Evolutionary conservation across 2,329 filamentous ascomycete genomes (phyloP).

Genomic region (Acrocalymma vagum): DNA sequence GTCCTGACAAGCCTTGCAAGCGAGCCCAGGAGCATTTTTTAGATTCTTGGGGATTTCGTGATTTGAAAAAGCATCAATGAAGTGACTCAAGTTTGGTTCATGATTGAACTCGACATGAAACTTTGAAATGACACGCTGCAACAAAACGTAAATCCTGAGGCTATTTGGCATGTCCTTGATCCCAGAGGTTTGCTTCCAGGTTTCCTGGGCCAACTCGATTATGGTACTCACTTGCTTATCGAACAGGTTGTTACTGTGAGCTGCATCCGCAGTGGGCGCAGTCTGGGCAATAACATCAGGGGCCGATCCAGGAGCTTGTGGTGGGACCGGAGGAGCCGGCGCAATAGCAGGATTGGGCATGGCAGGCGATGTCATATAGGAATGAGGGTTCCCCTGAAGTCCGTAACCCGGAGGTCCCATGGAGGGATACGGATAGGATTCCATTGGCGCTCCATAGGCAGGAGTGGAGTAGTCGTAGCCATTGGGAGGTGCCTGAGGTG

Average conservation of each 20-base stretch:
- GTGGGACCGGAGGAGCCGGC: constrained; percentile 30
- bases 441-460: constrained; percentile 37
- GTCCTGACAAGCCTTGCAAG: constrained; percentile 52
- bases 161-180: constrained; percentile 69
- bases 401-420: constrained; percentile 42
- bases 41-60: constrained; percentile 51
- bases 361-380: constrained; percentile 43
- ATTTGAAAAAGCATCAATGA: constrained; percentile 54
- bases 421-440: constrained; percentile 37
- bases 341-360: constrained; percentile 37
- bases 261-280: constrained; percentile 30
- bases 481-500: constrained; percentile 38
- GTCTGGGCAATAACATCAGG: constrained; percentile 22
- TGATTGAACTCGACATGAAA: constrained; percentile 67
- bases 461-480: constrained; percentile 40
- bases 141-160: constrained; percentile 69
- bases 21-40: constrained; percentile 54
- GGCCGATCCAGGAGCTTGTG: constrained; percentile 24
- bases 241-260: constrained; percentile 42
- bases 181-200: constrained; percentile 69
- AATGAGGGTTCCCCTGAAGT: constrained; percentile 26
- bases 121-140: constrained; percentile 68
- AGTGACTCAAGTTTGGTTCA: constrained; percentile 66
- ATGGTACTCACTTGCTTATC: constrained; percentile 51
- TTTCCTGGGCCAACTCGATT: constrained; percentile 62